Evolutionary conservation across 495 filamentous ascomycete species (phyloP), one percentile per base, ranked within the genome.

Genomic region (Talaromyces proteolyticus): DNA sequence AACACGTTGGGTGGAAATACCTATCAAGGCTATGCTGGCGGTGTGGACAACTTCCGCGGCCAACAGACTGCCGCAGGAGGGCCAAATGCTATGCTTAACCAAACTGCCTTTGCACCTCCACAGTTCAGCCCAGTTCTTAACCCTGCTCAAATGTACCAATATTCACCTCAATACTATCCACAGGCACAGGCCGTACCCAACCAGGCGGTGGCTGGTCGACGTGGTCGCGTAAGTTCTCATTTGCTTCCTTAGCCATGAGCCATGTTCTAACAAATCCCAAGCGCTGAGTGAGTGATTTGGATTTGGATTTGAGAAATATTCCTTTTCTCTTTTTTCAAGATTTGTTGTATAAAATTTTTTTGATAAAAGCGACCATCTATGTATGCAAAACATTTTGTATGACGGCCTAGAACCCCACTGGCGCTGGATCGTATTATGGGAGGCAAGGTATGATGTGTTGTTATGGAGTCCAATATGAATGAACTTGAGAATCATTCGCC

Each of bases 61-160:
- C 65, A 67, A 45, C 55, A 47, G n/a, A 48, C 59, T 20, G 53
- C 60, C 6, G 54, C 61, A n/a, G 61, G 54, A n/a, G 67, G 63
- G 21, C 56, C 72, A 1, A 65, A 54, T 42, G 60, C 67, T 16
- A 72, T 76, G 62, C 50, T 74, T 17, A 65, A 63, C 44, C 75
- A 76, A 56, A 54, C 64, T 14, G 62, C 59, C 29, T 79, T 70
- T 49, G 58, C 61, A 5, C 62, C 69, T 39, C 73, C 72, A 51
- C 73, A 69, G 41, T 77, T 69, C 58, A 76, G 68, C 60, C 73
- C 73, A 16, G 62, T 72, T 14, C 63, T 76, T 56, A 62, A 67
- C 47, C 57, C 67, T n/a, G 61, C 66, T 53, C 65, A 72, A 58
- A 72, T 79, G 73, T 76, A 76, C 57, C 73, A 73, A 57, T 78